Percentiles rank a stretch among this genome's conserved stretches.
These are phyloP conservation scores for Chlorella sp. DNA, from an alignment of 139 green algal species.

Conservation along the genomic window DNA sequence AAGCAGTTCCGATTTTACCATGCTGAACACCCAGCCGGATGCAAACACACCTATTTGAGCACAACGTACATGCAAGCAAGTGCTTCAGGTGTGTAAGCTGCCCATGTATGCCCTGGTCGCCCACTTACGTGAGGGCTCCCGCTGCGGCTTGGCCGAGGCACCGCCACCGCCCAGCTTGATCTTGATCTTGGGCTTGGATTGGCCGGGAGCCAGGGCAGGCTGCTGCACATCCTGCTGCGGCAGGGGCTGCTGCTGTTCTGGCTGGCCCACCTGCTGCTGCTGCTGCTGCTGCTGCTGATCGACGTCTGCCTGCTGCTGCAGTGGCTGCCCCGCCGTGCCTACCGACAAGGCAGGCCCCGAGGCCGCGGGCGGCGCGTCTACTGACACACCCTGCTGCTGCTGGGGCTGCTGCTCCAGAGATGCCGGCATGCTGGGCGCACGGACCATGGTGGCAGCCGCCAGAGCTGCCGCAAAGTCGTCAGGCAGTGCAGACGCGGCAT, in stretches of 20 bases:
- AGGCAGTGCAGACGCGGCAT: neutral
- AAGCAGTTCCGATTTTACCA: too few species aligned
- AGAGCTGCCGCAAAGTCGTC: constrained; percentile 27
- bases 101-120: too few species aligned
- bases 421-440: neutral
- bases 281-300: neutral
- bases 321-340: neutral
- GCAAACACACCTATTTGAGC: too few species aligned
- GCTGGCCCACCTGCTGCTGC: neutral
- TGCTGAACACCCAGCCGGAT: neutral
- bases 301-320: neutral
- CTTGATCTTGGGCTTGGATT: constrained; percentile 7
- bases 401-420: neutral
- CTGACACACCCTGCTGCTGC: neutral
- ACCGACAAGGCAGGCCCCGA: neutral
- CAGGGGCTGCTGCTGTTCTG: neutral
- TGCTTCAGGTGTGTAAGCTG: too few species aligned
- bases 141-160: neutral
- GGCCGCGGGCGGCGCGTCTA: neutral
- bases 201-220: neutral
- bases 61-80: neutral
- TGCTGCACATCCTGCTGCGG: constrained; percentile 8
- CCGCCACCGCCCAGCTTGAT: constrained; percentile 7
- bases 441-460: constrained; percentile 26
- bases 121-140: constrained; percentile 26